Base-by-base conservation (phyloP, 1,284 basidiomycete species). In the Stygiomarasmius scandens region DNA sequence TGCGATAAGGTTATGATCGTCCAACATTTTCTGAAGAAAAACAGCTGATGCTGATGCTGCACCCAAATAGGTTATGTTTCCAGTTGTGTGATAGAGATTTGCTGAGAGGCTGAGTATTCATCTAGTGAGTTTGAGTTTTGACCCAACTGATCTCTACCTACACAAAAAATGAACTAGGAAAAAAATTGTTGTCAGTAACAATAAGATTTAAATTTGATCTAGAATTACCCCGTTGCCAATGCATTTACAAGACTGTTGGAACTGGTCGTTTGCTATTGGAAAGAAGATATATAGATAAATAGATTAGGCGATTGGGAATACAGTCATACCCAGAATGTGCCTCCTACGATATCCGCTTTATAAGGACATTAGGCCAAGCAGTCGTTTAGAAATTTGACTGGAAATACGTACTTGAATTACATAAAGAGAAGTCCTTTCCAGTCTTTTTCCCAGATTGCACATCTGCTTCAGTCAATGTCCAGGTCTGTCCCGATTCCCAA, bases 61-160 rank as follows among this genome's bases (percentile, higher is more conserved):
- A 16, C 48, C 24, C 11, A 59, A 49, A 36, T 60, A 63, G 29
- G 49, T 55, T 11, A 23, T 10, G 25, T 63, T 58, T 1, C 41
- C 32, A 2, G 56, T 63, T 1, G 24, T 51, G 11, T 58, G 44
- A 0, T 53, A 53, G 10, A 63, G 20, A 2, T 54, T 44, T 22
- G 62, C 59, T 9, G 62, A 63, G 0, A 61, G 16, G 16, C 61
- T 62, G 27, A 46, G n/a, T 2, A 8, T n/a, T n/a, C n/a, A 20
- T 14, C 46, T 52, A 10, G 51, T 23, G 14, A 19, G 22, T n/a
- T 49, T 2, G 43, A 19, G 12, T 8, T 19, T n/a, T 5, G 11
- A 6, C 6, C 4, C 16, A 19, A 19, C 10, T 22, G 22, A 36
- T 38, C 4, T 22, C 12, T 9, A 49, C 47, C 11, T 24, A 53